A percentile compares a stretch with the other conserved stretches of the same genome.
Conservation (phyloP, 331 rosid genomes). For the Pyracantha coccinea region DNA sequence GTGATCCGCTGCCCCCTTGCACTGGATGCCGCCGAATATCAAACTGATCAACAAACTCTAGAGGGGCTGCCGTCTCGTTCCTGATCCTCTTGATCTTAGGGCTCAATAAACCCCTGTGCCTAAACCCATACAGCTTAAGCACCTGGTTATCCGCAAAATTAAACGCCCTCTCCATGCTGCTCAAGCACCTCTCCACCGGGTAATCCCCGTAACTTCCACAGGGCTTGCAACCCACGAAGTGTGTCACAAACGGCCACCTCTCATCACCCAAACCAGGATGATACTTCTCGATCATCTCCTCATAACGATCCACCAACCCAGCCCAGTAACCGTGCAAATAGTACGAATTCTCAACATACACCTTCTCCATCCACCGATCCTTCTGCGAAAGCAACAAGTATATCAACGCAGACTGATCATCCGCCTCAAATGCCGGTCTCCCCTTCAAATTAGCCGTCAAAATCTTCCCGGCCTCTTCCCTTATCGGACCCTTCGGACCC, state of each 20-base stretch:
- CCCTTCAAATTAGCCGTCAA: slow-evolving; percentile 84
- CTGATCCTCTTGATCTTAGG: slow-evolving; percentile 39
- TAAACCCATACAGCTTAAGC: slow-evolving; percentile 77
- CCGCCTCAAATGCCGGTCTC: slow-evolving; percentile 89
- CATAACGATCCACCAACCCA: slow-evolving; percentile 86
- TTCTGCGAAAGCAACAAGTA: slow-evolving; percentile 75
- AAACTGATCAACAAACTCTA: slow-evolving; percentile 22
- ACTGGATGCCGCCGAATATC: slow-evolving; percentile 27
- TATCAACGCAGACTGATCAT: slow-evolving; percentile 91
- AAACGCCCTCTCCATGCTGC: slow-evolving; percentile 98
- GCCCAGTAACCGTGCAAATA: slow-evolving; percentile 98
- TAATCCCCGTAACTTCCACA: slow-evolving; percentile 99
- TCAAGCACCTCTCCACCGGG: slow-evolving; percentile 83
- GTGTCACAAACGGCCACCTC: slow-evolving; percentile 98
- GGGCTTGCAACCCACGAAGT: slow-evolving; percentile 97
- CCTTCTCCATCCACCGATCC: slow-evolving; percentile 84
- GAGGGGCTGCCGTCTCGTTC: slow-evolving; percentile 26
- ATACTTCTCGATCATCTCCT: slow-evolving; percentile 96
- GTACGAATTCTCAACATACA: slow-evolving; percentile 76
- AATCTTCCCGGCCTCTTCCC: slow-evolving; percentile 86
- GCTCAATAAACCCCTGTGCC: slow-evolving; percentile 69
- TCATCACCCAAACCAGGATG: slow-evolving; percentile 94
- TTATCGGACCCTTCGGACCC: slow-evolving; percentile 84
- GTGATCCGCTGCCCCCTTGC: slow-evolving; percentile 15
- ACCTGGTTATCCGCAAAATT: slow-evolving; percentile 96